These are phyloP conservation scores for Ceratocystis smalleyi DNA, from an alignment of 2,329 filamentous ascomycete genomes.

Conservation along the genomic window DNA sequence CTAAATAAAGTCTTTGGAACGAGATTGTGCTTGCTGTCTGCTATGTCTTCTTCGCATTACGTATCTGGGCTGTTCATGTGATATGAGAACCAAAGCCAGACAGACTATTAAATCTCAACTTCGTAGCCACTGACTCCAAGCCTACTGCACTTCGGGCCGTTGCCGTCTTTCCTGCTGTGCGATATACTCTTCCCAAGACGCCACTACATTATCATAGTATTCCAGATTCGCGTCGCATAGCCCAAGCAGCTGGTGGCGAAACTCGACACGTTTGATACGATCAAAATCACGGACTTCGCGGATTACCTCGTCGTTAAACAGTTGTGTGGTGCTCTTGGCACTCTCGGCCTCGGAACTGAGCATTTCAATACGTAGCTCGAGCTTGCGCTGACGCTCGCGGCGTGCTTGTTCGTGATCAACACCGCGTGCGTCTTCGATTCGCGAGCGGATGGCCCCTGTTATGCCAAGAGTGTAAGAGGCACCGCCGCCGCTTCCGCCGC, in stretches of 20 bases:
- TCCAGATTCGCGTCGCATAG: conserved; percentile 72
- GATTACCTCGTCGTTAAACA: conserved; percentile 92
- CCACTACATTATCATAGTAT: conserved; percentile 67
- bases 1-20: background rate
- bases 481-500: conserved; percentile 30
- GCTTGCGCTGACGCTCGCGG: conserved; percentile 70
- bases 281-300: conserved; percentile 90
- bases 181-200: conserved; percentile 83
- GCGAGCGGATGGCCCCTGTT: conserved; percentile 74
- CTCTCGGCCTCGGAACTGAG: conserved; percentile 78
- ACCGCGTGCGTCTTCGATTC: conserved; percentile 90
- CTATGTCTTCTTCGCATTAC: background rate
- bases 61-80: background rate
- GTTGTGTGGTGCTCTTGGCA: conserved; percentile 72
- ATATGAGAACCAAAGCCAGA: background rate
- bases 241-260: conserved; percentile 69
- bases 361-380: conserved; percentile 85
- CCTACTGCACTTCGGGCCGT: conserved; percentile 19
- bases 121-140: background rate
- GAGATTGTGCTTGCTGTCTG: background rate
- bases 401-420: conserved; percentile 90
- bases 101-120: background rate
- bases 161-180: conserved; percentile 55
- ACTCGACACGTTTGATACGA: conserved; percentile 86
- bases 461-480: conserved; percentile 39